Evolutionary conservation across 371 early-diverging fungal genomes (phyloP), one percentile per base, ranked within the genome.

Genomic region (Encephalitozoon intestinalis): DNA sequence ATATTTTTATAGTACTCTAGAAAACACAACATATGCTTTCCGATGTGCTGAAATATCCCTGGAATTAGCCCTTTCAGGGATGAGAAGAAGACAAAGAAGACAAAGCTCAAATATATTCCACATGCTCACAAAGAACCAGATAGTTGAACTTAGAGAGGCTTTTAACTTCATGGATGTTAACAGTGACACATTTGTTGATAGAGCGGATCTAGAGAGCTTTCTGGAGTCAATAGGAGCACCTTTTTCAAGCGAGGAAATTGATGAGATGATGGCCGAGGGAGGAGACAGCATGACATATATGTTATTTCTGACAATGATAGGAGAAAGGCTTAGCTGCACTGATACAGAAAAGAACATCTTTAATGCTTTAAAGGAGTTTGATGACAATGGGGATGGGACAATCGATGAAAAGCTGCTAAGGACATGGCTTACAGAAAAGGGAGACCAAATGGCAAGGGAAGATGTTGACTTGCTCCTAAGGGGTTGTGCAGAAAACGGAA

Each of bases 31-130:
- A 7, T 26, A 3, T 49, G 23, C 23, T 25, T 23, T 31, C 7
- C 6, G 58, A 9, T 31, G 5, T n/a, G 15, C 6, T n/a, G 34
- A 58, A 37, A 34, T 58, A 30, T 28, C 34, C 12, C 34, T n/a
- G 25, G 34, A 34, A 1, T 15, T 12, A 28, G 4, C 34, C 30
- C 58, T 58, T 18, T 37, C 53, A 9, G n/a, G 34, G 34, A 67
- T 54, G 75, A 63, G 78, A 63, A 80, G 79, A 76, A 77, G 82
- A 58, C 71, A 52, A 11, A 67, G 67, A 41, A 71, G 85, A 52
- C 80, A 95, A 81, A 94, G 92, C 87, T 93, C 94, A 25, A 98
- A 97, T 83, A 94, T 96, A 26, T 98, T 98, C 86, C 92, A 92
- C 51, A 94, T 94, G 88, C 94, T 98, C 84, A 94, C 94, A 80